Evolutionary conservation across 768 basidiomycete species (phyloP).

Genomic region (Lentinula raphanica): DNA sequence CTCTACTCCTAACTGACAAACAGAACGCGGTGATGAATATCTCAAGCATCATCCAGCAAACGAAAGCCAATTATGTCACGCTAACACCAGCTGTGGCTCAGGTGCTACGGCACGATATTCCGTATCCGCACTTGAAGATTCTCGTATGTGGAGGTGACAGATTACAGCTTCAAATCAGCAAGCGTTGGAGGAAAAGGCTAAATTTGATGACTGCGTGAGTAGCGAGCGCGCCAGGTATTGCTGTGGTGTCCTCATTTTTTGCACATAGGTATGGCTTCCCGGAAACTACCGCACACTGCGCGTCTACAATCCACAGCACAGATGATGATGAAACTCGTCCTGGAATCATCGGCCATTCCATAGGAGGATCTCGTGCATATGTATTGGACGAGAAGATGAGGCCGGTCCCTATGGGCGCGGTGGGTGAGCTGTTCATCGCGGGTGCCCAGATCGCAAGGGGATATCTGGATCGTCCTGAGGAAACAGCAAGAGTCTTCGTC

Average conservation of each 20-base stretch:
- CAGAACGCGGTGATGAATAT: not conserved
- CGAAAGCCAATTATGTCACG: not conserved
- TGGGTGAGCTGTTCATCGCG: slow-evolving; percentile 22
- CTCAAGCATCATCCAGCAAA: not conserved
- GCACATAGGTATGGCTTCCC: not conserved
- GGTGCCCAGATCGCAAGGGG: slow-evolving; percentile 20
- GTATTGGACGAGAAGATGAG: not conserved
- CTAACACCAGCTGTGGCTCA: not conserved
- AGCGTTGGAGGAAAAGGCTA: not conserved
- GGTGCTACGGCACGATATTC: not conserved
- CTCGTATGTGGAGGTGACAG: not conserved
- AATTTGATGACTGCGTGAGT: not conserved
- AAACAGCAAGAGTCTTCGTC: slow-evolving; percentile 20
- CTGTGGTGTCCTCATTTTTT: not conserved
- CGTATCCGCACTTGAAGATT: not conserved
- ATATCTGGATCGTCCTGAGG: slow-evolving; percentile 21
- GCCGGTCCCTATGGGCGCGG: not conserved
- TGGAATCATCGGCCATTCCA: slow-evolving; percentile 1
- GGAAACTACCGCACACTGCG: slow-evolving; percentile 11
- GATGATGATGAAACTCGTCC: slow-evolving; percentile 9
- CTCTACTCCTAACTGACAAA: slow-evolving; percentile 17
- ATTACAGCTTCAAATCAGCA: not conserved
- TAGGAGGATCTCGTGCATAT: not conserved
- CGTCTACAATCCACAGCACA: slow-evolving; percentile 13
- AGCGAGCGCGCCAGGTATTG: not conserved